Percentiles rank a stretch among this genome's conserved stretches.
These are phyloP conservation scores for Neonectria magnoliae DNA, from an alignment of 2,329 filamentous ascomycete genomes.

Conservation along the genomic window DNA sequence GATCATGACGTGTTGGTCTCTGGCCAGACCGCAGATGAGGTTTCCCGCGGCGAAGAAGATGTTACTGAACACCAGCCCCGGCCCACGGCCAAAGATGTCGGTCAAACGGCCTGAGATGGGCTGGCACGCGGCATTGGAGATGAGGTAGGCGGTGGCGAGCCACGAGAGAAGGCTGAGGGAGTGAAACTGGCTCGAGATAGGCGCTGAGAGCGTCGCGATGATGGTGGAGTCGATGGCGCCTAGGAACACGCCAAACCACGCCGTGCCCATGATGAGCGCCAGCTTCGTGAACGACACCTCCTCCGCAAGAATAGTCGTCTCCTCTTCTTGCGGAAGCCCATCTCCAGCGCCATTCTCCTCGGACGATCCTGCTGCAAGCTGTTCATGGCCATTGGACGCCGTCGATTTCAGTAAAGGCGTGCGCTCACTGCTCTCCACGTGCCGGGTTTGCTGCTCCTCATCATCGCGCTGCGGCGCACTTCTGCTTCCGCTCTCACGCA, in stretches of 20 bases:
- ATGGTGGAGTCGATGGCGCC: conserved; percentile 80
- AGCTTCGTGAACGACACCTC: conserved; percentile 61
- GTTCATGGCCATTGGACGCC: conserved; percentile 15
- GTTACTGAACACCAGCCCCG: conserved; percentile 82
- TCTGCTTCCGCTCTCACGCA: conserved; percentile 31
- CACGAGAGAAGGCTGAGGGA: conserved; percentile 86
- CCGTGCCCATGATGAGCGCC: conserved; percentile 63
- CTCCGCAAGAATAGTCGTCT: conserved; percentile 59
- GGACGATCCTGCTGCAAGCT: conserved; percentile 22
- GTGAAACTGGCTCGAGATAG: conserved; percentile 84
- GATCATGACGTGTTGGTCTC: conserved; percentile 74
- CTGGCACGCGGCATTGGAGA: conserved; percentile 87
- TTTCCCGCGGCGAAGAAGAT: conserved; percentile 83
- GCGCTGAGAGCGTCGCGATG: conserved; percentile 84
- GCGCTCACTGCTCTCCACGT: conserved; percentile 33
- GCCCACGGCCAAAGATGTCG: conserved; percentile 85
- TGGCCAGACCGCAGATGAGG: conserved; percentile 81
- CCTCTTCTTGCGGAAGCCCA: conserved; percentile 53
- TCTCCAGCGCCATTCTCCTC: conserved; percentile 23
- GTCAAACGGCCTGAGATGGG: conserved; percentile 87
- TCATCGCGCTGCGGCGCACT: conserved; percentile 24
- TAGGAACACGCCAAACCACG: conserved; percentile 70
- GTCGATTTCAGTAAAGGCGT: conserved; percentile 42
- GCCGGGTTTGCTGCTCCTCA: conserved; percentile 24
- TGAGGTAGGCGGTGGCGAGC: conserved; percentile 88